A percentile compares a stretch with the other conserved stretches of the same genome.
These are phyloP conservation scores for Agapanthus africanus DNA, from an alignment of 106 monocot species.

Conservation along the genomic window DNA sequence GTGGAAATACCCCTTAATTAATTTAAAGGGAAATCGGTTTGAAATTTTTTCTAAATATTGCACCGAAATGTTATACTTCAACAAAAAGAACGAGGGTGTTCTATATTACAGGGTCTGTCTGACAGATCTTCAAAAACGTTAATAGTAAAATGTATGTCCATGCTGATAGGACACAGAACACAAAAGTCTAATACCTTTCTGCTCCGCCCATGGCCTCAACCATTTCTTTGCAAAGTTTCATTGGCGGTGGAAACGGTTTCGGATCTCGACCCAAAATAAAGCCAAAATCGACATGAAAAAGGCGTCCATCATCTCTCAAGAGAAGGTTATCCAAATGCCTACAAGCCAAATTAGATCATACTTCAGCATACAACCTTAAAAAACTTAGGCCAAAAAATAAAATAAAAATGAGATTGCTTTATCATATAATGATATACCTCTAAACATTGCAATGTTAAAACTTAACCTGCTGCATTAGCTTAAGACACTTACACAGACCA, in stretches of 20 bases:
- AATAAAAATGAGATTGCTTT: neutral
- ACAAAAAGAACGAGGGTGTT: neutral
- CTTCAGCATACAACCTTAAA: neutral
- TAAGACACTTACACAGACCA: neutral
- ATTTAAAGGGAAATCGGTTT: too few relatives aligned
- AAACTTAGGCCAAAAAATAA: too few relatives aligned
- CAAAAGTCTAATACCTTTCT: constrained; percentile 46
- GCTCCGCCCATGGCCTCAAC: constrained; percentile 99
- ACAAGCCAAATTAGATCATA: constrained; percentile 4
- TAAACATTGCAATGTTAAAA: neutral
- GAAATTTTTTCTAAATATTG: too few relatives aligned
- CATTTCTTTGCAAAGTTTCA: constrained; percentile 99
- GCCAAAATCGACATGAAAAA: constrained; percentile 97
- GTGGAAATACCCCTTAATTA: too few relatives aligned
- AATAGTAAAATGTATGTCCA: neutral
- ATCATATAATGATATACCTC: neutral
- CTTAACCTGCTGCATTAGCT: neutral
- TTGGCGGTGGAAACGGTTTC: constrained; percentile 96
- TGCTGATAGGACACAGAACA: neutral
- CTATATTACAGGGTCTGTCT: neutral
- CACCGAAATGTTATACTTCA: neutral
- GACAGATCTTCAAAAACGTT: too few relatives aligned
- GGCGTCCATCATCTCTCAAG: constrained; percentile 89
- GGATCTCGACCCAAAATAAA: constrained; percentile 96
- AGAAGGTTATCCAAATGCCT: constrained; percentile 99